Conservation (phyloP, 1,284 basidiomycete genomes). For the Stygiomarasmius scandens region DNA sequence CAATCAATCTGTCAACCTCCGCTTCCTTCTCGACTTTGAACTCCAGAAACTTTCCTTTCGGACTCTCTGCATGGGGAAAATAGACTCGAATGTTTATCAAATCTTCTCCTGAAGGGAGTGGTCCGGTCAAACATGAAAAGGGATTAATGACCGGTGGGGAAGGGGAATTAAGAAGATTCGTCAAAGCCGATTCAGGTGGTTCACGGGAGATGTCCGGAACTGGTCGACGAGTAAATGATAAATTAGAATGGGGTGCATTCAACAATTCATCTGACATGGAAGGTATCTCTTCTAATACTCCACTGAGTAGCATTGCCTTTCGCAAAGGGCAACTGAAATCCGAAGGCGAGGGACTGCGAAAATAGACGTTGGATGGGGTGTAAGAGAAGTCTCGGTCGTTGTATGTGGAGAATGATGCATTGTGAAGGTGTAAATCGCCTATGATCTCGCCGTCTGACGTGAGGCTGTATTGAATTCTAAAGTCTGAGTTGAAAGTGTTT, state of each 20-base stretch:
- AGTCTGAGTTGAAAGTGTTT: no score
- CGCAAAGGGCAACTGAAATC: not conserved
- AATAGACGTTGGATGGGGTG: no score
- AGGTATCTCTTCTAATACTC: not conserved
- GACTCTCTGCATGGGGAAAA: slow-evolving; percentile 4
- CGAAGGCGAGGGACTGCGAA: not conserved
- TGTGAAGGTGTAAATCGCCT: no score
- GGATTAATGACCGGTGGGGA: not conserved
- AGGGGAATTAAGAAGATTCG: not conserved
- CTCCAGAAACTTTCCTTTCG: not conserved
- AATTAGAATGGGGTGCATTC: not conserved
- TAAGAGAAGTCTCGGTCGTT: not conserved
- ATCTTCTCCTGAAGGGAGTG: not conserved
- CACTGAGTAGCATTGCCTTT: not conserved
- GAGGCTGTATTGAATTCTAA: no score
- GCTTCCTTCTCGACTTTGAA: slow-evolving; percentile 6
- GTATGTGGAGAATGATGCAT: not conserved
- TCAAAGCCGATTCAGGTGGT: not conserved
- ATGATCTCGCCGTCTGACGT: no score
- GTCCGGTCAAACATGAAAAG: not conserved
- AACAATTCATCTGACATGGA: not conserved
- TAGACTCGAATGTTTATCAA: slow-evolving; percentile 5
- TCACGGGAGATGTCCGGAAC: not conserved
- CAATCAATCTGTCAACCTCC: slow-evolving; percentile 9
- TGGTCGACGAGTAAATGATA: not conserved